Evolutionary conservation across 1,284 basidiomycete species (phyloP).

Genomic region (Singerocomus rubriflavus): DNA sequence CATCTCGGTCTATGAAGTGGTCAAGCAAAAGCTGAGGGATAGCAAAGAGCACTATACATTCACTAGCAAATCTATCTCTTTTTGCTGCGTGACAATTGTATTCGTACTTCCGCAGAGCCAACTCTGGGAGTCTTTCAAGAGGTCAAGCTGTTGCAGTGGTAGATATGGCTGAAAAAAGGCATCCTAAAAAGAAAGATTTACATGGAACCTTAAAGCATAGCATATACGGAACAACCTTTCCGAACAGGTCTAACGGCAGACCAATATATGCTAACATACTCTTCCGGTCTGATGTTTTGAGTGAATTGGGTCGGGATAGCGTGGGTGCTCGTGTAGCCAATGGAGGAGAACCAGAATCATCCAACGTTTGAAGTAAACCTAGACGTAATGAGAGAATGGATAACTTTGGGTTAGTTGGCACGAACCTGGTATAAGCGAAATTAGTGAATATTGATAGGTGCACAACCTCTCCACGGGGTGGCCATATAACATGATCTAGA

Average conservation of each 20-base stretch:
- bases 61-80: slow-evolving; percentile 88
- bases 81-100: slow-evolving; percentile 92
- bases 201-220: not conserved
- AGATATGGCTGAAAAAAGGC: slow-evolving; percentile 98
- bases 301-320: slow-evolving; percentile 70
- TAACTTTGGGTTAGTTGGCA: not conserved
- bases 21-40: not conserved
- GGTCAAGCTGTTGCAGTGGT: slow-evolving; percentile 92
- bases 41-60: slow-evolving; percentile 52
- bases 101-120: slow-evolving; percentile 97
- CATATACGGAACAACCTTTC: slow-evolving; percentile 48
- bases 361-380: slow-evolving; percentile 84
- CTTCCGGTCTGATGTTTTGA: slow-evolving; percentile 87
- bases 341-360: slow-evolving; percentile 90
- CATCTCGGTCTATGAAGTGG: slow-evolving; percentile 68
- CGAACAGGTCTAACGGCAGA: slow-evolving; percentile 85
- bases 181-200: slow-evolving; percentile 46
- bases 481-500: slow-evolving; percentile 93
- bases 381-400: slow-evolving; percentile 2
- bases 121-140: slow-evolving; percentile 73
- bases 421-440: slow-evolving; percentile 78
- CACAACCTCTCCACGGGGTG: slow-evolving; percentile 96
- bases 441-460: slow-evolving; percentile 95
- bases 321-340: slow-evolving; percentile 70
- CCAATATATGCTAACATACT: slow-evolving; percentile 92